Conservation (phyloP, 2,329 filamentous ascomycete species). For the Aspergillus sp. region DNA sequence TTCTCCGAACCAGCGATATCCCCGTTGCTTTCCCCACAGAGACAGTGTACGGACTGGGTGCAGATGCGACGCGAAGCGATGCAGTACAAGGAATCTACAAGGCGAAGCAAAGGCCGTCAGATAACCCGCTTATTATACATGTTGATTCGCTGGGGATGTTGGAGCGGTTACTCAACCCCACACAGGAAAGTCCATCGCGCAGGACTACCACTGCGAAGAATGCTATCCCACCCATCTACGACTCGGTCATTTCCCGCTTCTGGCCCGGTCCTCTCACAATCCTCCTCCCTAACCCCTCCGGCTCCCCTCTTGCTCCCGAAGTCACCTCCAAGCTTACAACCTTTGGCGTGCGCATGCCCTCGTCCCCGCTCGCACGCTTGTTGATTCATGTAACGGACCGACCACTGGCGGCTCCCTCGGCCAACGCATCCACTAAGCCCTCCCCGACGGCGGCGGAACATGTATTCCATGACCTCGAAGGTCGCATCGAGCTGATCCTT, state of each 20-base stretch:
- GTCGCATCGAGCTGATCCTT: conserved; percentile 80
- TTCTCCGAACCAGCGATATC: conserved; percentile 64
- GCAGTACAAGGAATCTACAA: conserved; percentile 90
- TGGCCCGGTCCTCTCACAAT: conserved; percentile 96
- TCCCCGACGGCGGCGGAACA: conserved; percentile 89
- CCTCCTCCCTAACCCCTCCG: conserved; percentile 72
- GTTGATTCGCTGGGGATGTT: conserved; percentile 79
- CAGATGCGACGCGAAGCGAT: conserved; percentile 81
- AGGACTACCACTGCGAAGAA: conserved; percentile 33
- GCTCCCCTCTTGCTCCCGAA: conserved; percentile 76
- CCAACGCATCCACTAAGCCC: conserved; percentile 90
- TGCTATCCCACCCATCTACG: conserved; percentile 72
- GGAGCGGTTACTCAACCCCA: conserved; percentile 58
- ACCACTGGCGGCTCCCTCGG: conserved; percentile 87
- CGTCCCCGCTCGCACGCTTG: conserved; percentile 77
- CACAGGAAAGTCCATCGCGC: conserved; percentile 26
- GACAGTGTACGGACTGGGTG: conserved; percentile 96
- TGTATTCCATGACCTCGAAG: conserved; percentile 79
- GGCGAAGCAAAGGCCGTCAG: conserved; percentile 84
- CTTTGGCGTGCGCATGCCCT: conserved; percentile 89
- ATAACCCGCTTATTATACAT: conserved; percentile 95
- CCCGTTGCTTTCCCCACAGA: conserved; percentile 97
- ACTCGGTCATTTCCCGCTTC: conserved; percentile 74
- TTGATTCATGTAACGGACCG: conserved; percentile 77
- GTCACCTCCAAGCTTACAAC: conserved; percentile 83